phyloP scores from a whole-genome alignment of 2,329 filamentous ascomycete species.

The Cyanodermella asteris region DNA sequence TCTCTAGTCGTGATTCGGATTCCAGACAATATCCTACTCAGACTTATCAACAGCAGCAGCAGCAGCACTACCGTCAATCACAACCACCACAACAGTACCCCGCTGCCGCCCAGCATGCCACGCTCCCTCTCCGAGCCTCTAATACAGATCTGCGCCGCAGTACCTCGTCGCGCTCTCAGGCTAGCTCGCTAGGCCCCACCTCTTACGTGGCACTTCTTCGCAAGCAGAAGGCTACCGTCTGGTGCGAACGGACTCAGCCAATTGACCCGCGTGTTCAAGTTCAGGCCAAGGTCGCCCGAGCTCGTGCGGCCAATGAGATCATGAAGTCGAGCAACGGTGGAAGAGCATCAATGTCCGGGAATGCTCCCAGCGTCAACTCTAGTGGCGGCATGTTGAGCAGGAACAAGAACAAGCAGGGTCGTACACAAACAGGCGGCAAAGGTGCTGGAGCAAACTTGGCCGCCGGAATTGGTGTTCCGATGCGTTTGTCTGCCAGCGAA shows the following conservation, averaged over 20 bases:
- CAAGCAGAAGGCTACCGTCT: conserved; percentile 93
- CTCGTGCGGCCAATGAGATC: conserved; percentile 66
- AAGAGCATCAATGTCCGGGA: conserved; percentile 41
- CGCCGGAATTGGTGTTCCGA: conserved; percentile 66
- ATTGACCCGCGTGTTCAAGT: conserved; percentile 71
- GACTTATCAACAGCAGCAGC: no score
- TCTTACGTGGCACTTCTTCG: conserved; percentile 90
- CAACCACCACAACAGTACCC: no score
- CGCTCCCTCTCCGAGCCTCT: no score
- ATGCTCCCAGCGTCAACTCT: conserved; percentile 35
- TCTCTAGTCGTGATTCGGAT: no score
- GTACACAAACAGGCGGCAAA: conserved; percentile 54
- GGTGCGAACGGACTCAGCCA: conserved; percentile 85
- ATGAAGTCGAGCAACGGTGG: conserved; percentile 32
- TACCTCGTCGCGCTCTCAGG: conserved; percentile 55
- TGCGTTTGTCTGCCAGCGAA: conserved; percentile 85
- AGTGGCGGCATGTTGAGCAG: conserved; percentile 34
- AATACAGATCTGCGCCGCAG: no score
- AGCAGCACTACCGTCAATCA: no score
- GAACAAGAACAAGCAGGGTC: conserved; percentile 75
- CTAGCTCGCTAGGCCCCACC: conserved; percentile 31
- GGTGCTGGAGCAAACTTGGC: conserved; percentile 57
- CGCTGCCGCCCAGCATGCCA: no score
- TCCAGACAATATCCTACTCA: no score
- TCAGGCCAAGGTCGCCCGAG: conserved; percentile 69